Conservation (phyloP, 2,329 filamentous ascomycete genomes). For the Albifimbria verrucaria region DNA sequence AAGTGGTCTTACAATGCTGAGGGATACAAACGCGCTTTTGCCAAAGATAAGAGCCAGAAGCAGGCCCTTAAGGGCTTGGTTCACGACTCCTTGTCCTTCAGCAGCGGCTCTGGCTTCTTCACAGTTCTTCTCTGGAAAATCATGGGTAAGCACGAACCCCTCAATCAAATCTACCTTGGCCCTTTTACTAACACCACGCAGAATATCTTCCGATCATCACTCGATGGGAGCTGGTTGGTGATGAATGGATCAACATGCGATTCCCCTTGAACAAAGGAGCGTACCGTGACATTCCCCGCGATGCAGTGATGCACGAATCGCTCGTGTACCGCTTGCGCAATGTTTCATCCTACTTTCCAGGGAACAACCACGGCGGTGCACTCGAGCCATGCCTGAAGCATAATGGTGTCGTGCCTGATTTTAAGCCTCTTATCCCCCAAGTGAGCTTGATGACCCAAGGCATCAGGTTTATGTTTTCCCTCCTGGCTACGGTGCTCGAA, state of each 20-base stretch:
- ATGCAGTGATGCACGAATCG: slow-evolving; percentile 36
- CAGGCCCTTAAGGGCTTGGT: slow-evolving; percentile 29
- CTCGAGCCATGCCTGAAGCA: slow-evolving; percentile 28
- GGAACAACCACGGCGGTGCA: slow-evolving; percentile 30
- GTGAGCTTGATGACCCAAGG: too few relatives aligned
- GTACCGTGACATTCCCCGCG: slow-evolving; percentile 34
- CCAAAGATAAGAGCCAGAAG: slow-evolving; percentile 18
- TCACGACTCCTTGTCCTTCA: slow-evolving; percentile 36
- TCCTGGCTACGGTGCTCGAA: too few relatives aligned
- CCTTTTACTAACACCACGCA: slow-evolving; percentile 6
- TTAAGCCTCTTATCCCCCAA: too few relatives aligned
- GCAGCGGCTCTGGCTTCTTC: slow-evolving; percentile 33
- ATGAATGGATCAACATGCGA: slow-evolving; percentile 29
- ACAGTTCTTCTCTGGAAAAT: slow-evolving; percentile 39
- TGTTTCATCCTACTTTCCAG: slow-evolving; percentile 22
- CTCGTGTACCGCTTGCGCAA: slow-evolving; percentile 29
- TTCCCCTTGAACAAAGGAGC: slow-evolving; percentile 35
- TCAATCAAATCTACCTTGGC: background rate
- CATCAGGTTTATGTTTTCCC: too few relatives aligned
- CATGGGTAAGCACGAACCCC: slow-evolving; percentile 30
- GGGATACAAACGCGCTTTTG: slow-evolving; percentile 29
- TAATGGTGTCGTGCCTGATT: too few relatives aligned
- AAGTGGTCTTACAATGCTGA: slow-evolving; percentile 30
- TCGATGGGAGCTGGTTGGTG: slow-evolving; percentile 34
- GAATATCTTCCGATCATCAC: slow-evolving; percentile 37